These are phyloP conservation scores for Didymellaceae sp. DNA, from an alignment of 2,329 filamentous ascomycete species.

Conservation along the genomic window DNA sequence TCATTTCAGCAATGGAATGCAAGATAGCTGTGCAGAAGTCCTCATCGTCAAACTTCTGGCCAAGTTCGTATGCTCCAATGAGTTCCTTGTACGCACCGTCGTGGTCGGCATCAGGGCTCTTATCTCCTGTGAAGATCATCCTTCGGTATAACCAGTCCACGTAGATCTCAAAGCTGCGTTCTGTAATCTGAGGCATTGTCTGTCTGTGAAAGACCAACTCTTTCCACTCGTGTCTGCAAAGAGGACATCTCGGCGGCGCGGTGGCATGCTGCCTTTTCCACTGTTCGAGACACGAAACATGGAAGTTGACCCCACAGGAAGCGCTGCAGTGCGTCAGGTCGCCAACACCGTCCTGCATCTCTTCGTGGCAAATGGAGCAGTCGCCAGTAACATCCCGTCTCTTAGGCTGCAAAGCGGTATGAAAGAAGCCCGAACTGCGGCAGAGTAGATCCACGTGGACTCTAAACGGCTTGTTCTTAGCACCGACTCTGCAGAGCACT, in stretches of 20 bases:
- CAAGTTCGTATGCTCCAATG: background rate
- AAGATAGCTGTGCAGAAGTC: background rate
- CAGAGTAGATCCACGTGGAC: slow-evolving; percentile 1
- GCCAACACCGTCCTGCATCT: background rate
- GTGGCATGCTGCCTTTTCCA: background rate
- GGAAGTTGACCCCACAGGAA: slow-evolving; percentile 1
- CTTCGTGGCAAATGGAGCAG: background rate
- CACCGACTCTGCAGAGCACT: background rate
- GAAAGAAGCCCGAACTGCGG: background rate
- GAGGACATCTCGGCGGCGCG: background rate
- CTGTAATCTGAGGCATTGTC: too few relatives aligned
- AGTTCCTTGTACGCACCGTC: background rate
- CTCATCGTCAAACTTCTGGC: background rate
- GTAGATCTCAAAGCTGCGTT: background rate
- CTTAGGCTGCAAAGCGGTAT: background rate
- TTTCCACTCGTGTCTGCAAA: background rate
- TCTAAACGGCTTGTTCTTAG: background rate
- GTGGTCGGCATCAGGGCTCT: too few relatives aligned
- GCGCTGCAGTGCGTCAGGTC: background rate
- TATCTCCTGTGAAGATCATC: background rate
- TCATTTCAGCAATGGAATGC: background rate
- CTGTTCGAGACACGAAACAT: background rate
- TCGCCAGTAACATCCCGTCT: background rate
- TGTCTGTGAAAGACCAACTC: too few relatives aligned
- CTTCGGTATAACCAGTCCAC: background rate